phyloP scores from a whole-genome alignment of 768 basidiomycete species.

The Boletellus ananas region DNA sequence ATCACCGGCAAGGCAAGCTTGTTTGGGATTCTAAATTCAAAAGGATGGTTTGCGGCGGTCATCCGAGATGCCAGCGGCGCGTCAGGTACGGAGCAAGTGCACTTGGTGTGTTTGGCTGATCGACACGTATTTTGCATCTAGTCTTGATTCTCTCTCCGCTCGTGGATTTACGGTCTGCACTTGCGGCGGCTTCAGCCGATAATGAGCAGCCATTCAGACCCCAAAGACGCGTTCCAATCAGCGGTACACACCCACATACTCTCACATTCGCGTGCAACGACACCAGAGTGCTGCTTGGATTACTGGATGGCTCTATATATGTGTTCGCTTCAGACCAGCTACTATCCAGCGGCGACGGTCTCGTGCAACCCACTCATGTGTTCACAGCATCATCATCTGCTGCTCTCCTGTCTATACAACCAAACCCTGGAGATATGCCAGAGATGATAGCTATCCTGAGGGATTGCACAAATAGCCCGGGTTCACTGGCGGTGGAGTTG shows the following conservation, averaged over 20 bases:
- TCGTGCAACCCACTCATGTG: slow-evolving; percentile 46
- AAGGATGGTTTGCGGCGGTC: slow-evolving; percentile 70
- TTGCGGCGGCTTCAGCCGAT: slow-evolving; percentile 38
- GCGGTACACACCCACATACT: slow-evolving; percentile 46
- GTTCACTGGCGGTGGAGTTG: slow-evolving; percentile 51
- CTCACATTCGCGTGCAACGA: slow-evolving; percentile 58
- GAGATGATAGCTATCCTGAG: slow-evolving; percentile 59
- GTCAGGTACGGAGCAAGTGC: slow-evolving; percentile 34
- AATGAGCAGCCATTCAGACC: slow-evolving; percentile 46
- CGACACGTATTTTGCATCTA: slow-evolving; percentile 21
- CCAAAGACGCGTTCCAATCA: slow-evolving; percentile 46
- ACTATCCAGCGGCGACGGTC: slow-evolving; percentile 42
- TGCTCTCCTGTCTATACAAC: slow-evolving; percentile 49
- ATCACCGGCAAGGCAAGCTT: slow-evolving; percentile 46
- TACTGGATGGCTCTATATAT: slow-evolving; percentile 54
- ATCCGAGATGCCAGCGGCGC: slow-evolving; percentile 32
- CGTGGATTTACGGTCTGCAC: slow-evolving; percentile 52
- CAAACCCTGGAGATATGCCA: slow-evolving; percentile 60
- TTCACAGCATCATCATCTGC: slow-evolving; percentile 43
- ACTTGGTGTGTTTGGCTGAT: not conserved
- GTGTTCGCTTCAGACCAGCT: slow-evolving; percentile 56
- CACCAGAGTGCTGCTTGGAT: slow-evolving; percentile 55
- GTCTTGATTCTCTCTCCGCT: slow-evolving; percentile 63
- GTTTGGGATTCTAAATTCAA: slow-evolving; percentile 56
- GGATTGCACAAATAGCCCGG: slow-evolving; percentile 30